These are phyloP conservation scores for Metrosideros polymorpha DNA, from an alignment of 441 rosid genomes.

Conservation along the genomic window DNA sequence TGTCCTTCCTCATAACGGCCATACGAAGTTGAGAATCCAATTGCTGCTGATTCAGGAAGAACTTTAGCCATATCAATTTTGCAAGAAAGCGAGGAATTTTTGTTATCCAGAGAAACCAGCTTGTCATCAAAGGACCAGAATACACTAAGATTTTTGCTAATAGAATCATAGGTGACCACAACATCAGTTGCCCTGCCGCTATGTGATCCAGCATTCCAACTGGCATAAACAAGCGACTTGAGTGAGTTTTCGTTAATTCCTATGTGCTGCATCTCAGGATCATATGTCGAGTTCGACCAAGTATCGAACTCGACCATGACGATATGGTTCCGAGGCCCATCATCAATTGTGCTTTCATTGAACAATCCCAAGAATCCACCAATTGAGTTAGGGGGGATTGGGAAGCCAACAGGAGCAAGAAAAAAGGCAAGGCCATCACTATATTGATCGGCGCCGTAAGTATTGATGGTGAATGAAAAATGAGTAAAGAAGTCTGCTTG, in stretches of 20 bases:
- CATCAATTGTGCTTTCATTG: fast-evolving
- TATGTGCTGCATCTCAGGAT: background rate
- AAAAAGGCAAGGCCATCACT: background rate
- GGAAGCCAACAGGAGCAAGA: background rate
- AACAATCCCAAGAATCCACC: background rate
- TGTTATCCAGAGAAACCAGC: background rate
- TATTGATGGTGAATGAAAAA: background rate
- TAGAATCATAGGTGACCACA: background rate
- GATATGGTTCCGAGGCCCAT: fast-evolving
- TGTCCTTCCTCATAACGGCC: background rate
- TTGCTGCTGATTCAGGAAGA: background rate
- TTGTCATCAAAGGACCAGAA: background rate
- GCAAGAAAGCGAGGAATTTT: background rate
- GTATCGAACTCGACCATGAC: background rate
- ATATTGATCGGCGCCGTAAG: background rate
- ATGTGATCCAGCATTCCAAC: background rate
- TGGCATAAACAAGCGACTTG: fast-evolving
- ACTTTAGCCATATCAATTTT: background rate
- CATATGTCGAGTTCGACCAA: fast-evolving
- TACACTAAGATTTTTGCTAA: background rate
- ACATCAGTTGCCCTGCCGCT: background rate
- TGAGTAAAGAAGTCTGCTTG: background rate
- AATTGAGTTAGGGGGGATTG: background rate
- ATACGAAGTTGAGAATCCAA: background rate
- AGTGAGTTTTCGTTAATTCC: background rate